phyloP scores from a whole-genome alignment of 1,139 yeast genomes.

The Wickerhamomyces sp. region DNA sequence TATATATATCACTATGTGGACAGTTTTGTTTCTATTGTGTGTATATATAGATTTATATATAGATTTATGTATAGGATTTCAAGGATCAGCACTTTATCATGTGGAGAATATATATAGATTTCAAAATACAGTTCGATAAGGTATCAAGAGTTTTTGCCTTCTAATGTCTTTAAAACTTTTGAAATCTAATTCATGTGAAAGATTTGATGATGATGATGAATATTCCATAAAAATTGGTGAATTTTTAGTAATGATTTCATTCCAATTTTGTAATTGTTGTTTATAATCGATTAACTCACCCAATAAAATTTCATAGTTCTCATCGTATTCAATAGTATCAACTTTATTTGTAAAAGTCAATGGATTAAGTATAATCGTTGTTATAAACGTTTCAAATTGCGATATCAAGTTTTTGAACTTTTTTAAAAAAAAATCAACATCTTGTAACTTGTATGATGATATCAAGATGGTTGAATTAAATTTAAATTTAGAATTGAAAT shows the following conservation, averaged over 20 bases:
- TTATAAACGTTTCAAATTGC: not conserved
- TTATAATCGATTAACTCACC: slow-evolving; percentile 7
- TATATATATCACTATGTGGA: too few species aligned
- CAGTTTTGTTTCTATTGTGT: too few species aligned
- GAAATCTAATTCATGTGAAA: too few species aligned
- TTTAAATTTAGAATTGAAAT: too few species aligned
- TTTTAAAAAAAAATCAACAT: not conserved
- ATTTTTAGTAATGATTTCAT: slow-evolving; percentile 2
- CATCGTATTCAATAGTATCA: slow-evolving; percentile 11
- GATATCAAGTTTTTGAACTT: not conserved
- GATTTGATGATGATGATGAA: too few species aligned
- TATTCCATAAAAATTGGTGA: slow-evolving; percentile 1
- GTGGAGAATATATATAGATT: too few species aligned
- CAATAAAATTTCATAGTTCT: slow-evolving; percentile 7
- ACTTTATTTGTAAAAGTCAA: slow-evolving; percentile 11
- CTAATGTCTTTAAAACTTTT: too few species aligned
- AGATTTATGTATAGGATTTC: too few species aligned
- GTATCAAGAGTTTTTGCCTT: not conserved
- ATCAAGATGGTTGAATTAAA: not conserved
- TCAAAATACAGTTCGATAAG: too few species aligned
- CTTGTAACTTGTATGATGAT: not conserved
- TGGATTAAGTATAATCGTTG: slow-evolving; percentile 9
- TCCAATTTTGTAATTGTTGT: slow-evolving; percentile 8
- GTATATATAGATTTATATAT: too few species aligned
- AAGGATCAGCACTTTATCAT: too few species aligned